Evolutionary conservation across 176 grass and related monocot genomes (phyloP).

Genomic region (bread wheat (Triticum aestivum)): IWGSC_CS_RefSeq_v2.1 NC_057803.1:239933910-239934409

Average conservation of each 20-base stretch:
- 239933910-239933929: too few species aligned
- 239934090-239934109: neutral
- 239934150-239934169: neutral
- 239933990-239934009: neutral
- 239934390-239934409: constrained; percentile 1
- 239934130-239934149: neutral
- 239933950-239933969: too few species aligned
- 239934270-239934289: constrained; percentile 1
- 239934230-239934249: neutral
- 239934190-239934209: neutral
- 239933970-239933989: neutral
- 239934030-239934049: neutral
- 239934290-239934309: neutral
- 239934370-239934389: neutral
- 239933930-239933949: too few species aligned
- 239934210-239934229: neutral
- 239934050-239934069: neutral
- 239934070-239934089: neutral
- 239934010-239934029: neutral
- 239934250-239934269: neutral
- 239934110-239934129: neutral
- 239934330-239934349: neutral
- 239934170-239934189: neutral
- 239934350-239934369: neutral
- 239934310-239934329: constrained; percentile 11